Evolutionary conservation across 345 rosid genomes (phyloP).

Genomic region (Lepidium africanum): DNA sequence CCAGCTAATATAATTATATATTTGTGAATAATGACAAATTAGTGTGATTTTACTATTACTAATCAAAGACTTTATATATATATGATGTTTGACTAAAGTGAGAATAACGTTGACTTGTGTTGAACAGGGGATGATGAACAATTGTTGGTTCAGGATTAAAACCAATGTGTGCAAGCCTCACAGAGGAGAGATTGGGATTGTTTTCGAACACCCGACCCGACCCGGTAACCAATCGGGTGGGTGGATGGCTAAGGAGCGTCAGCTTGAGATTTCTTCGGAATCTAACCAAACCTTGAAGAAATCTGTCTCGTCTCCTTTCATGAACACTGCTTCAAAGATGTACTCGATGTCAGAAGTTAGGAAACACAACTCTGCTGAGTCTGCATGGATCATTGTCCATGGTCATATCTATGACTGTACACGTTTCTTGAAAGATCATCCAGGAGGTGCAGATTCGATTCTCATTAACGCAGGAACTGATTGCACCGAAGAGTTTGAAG

Average conservation of each 20-base stretch:
- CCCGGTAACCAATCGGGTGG: conserved; percentile 95
- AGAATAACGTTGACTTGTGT: conserved; percentile 8
- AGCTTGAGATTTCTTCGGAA: conserved; percentile 53
- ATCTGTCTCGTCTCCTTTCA: conserved; percentile 85
- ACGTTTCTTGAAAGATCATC: conserved; percentile 81
- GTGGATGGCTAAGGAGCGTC: conserved; percentile 93
- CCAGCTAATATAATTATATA: neutral
- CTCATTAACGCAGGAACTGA: conserved; percentile 86
- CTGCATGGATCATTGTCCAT: conserved; percentile 89
- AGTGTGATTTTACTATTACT: neutral
- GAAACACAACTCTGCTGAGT: conserved; percentile 61
- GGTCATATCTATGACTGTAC: conserved; percentile 94
- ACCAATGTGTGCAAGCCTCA: conserved; percentile 72
- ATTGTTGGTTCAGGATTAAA: conserved; percentile 85
- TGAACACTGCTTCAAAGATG: conserved; percentile 64
- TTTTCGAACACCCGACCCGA: conserved; percentile 86
- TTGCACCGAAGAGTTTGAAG: conserved; percentile 93
- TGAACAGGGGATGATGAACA: conserved; percentile 96
- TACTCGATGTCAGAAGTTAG: conserved; percentile 60
- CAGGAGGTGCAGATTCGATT: conserved; percentile 83
- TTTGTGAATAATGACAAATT: neutral
- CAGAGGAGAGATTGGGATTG: conserved; percentile 87
- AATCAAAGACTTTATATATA: neutral
- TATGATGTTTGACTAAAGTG: neutral
- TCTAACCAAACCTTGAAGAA: conserved; percentile 47